These are phyloP conservation scores for Tuber calosporum DNA, from an alignment of 495 filamentous ascomycete species.

Conservation along the genomic window DNA sequence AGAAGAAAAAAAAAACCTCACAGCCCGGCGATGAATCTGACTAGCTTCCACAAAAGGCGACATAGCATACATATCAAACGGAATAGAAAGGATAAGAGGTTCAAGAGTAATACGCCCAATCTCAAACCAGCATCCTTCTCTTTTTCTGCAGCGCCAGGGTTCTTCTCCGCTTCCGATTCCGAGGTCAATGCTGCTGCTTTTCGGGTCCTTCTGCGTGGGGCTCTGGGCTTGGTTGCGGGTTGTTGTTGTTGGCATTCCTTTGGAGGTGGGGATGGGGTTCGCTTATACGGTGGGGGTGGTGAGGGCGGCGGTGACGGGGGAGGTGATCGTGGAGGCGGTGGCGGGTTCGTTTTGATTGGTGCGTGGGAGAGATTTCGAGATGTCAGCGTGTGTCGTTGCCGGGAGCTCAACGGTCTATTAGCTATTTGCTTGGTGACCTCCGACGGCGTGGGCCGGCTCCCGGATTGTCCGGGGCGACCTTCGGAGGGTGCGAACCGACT, in stretches of 20 bases:
- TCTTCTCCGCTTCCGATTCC: neutral
- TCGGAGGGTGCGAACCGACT: neutral
- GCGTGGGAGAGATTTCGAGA: neutral
- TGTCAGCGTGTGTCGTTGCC: neutral
- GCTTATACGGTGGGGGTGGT: neutral
- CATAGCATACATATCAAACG: neutral
- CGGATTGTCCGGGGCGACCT: neutral
- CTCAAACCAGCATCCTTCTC: neutral
- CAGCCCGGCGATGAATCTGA: neutral
- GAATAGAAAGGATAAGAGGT: neutral
- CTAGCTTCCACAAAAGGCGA: neutral
- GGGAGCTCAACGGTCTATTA: neutral
- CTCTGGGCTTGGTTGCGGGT: neutral
- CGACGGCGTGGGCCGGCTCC: neutral
- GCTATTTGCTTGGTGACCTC: neutral
- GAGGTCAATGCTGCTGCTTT: neutral
- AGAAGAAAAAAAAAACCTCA: neutral
- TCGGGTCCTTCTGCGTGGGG: neutral
- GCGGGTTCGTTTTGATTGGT: neutral
- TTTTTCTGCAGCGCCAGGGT: neutral
- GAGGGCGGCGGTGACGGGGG: neutral
- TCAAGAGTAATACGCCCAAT: neutral
- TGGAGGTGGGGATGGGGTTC: neutral
- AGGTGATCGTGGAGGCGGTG: neutral
- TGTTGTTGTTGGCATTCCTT: neutral